A percentile compares a stretch with the other conserved stretches of the same genome.
phyloP scores from a whole-genome alignment of 2,329 filamentous ascomycete species.

The Exophiala sp. region DNA sequence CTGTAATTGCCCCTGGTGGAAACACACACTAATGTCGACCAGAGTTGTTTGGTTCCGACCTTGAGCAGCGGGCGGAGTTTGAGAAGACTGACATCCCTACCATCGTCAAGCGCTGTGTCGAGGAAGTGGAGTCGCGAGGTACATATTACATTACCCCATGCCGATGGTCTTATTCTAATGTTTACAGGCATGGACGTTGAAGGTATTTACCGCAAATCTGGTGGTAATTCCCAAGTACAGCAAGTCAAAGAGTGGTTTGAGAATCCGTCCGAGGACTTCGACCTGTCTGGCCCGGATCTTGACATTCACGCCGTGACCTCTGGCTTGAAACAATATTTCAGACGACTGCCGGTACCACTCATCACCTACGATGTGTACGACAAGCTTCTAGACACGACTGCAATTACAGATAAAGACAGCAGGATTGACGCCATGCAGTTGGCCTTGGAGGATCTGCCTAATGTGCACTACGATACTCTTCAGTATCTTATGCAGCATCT shows the following conservation, averaged over 20 bases:
- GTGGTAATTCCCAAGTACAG: constrained; percentile 86
- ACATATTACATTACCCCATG: constrained; percentile 5
- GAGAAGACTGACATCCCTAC: constrained; percentile 86
- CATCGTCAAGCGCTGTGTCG: constrained; percentile 89
- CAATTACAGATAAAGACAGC: constrained; percentile 56
- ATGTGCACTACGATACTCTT: constrained; percentile 80
- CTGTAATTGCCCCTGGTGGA: neutral
- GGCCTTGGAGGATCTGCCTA: constrained; percentile 74
- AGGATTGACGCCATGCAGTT: constrained; percentile 68
- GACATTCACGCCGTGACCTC: constrained; percentile 97
- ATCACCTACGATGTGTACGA: constrained; percentile 94
- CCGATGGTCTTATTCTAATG: constrained; percentile 16
- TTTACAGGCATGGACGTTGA: constrained; percentile 77
- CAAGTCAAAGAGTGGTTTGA: constrained; percentile 89
- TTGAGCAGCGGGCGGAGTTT: constrained; percentile 78
- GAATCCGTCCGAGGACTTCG: constrained; percentile 67
- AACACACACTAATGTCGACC: constrained; percentile 5
- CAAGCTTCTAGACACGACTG: constrained; percentile 67
- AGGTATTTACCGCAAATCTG: constrained; percentile 96
- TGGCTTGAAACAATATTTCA: constrained; percentile 95
- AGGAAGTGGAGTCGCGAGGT: constrained; percentile 91
- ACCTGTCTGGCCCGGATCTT: constrained; percentile 88
- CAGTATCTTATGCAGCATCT: constrained; percentile 95
- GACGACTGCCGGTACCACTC: constrained; percentile 82
- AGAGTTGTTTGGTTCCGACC: constrained; percentile 82